Conservation (phyloP, 176 grass and related monocot genomes). For the Saccharum spontaneum region DNA sequence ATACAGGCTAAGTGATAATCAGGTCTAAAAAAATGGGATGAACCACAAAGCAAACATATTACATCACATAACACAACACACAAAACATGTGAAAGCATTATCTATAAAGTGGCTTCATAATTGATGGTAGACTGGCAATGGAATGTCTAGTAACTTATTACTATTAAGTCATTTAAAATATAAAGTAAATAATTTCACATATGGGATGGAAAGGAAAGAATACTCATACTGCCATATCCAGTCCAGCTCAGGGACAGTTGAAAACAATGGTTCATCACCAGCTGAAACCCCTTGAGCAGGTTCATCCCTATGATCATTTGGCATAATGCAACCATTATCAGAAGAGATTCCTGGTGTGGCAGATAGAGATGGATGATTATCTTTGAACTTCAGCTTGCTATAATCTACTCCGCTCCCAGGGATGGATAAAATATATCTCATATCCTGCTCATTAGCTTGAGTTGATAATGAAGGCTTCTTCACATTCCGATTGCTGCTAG, state of each 20-base stretch:
- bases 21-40: conserved; percentile 13
- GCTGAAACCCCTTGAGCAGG: conserved; percentile 36
- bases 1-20: neutral
- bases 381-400: conserved; percentile 29
- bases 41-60: neutral
- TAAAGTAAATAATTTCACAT: conserved; percentile 27
- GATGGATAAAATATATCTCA: neutral
- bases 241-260: conserved; percentile 68
- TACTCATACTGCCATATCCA: conserved; percentile 88
- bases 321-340: conserved; percentile 2
- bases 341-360: neutral
- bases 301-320: conserved; percentile 36
- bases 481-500: conserved; percentile 25
- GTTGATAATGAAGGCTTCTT: conserved; percentile 19
- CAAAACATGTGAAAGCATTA: neutral
- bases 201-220: conserved; percentile 19
- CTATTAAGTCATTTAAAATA: conserved; percentile 14
- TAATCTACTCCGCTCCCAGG: conserved; percentile 5
- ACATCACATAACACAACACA: neutral
- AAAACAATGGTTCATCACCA: conserved; percentile 43
- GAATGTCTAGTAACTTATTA: neutral
- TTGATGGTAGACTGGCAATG: conserved; percentile 13
- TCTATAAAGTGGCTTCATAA: neutral
- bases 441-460: conserved; percentile 20
- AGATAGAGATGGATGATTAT: conserved; percentile 21